Conservation (phyloP, 2,329 filamentous ascomycete species). For the Phaeosphaeriaceae sp. region DNA sequence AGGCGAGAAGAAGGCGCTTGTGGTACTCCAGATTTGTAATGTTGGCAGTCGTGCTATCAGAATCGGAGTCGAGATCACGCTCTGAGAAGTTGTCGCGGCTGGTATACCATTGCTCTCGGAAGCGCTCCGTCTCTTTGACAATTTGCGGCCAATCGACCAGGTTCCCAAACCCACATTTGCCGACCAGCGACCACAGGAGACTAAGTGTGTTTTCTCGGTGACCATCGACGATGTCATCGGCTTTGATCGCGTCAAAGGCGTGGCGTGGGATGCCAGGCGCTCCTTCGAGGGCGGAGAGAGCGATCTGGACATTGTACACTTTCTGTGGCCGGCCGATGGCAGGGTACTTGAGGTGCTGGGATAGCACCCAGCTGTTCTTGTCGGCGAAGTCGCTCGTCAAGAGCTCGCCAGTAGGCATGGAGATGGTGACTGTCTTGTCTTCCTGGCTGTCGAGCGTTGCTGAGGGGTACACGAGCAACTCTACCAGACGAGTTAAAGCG, state of each 20-base stretch:
- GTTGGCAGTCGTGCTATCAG: constrained; percentile 31
- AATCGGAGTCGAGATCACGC: constrained; percentile 42
- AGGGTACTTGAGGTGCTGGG: constrained; percentile 66
- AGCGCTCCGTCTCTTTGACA: constrained; percentile 58
- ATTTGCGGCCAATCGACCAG: constrained; percentile 66
- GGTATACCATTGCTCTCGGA: constrained; percentile 46
- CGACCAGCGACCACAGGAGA: constrained; percentile 67
- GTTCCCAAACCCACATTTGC: constrained; percentile 61
- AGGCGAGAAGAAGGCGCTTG: constrained; percentile 60
- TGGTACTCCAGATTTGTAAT: constrained; percentile 44
- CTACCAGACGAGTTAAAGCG: constrained; percentile 65
- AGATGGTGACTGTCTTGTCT: constrained; percentile 54
- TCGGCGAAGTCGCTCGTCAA: constrained; percentile 49
- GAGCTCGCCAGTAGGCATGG: constrained; percentile 55
- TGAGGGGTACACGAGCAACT: constrained; percentile 61
- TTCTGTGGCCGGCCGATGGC: constrained; percentile 64
- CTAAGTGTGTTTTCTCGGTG: constrained; percentile 70
- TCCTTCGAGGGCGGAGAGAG: constrained; percentile 60
- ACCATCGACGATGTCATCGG: constrained; percentile 69
- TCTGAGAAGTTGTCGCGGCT: constrained; percentile 38
- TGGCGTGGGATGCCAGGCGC: constrained; percentile 51
- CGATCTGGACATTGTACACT: constrained; percentile 66
- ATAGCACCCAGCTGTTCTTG: constrained; percentile 57
- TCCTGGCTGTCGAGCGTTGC: constrained; percentile 34
- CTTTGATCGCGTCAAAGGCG: constrained; percentile 54